Conservation (phyloP, 441 rosid species). For the Hura crepitans region DNA sequence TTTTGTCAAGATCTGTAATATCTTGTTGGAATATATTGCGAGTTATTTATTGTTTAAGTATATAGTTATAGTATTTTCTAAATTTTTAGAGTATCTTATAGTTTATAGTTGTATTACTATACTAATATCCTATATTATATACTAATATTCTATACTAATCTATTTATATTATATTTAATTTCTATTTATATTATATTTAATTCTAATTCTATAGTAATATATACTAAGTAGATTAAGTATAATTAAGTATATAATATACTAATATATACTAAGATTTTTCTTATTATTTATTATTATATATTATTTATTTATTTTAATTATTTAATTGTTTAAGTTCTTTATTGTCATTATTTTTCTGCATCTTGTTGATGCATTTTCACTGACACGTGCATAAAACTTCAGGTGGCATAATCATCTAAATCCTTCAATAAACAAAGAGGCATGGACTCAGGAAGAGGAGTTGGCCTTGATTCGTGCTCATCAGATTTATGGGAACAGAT, state of each 20-base stretch:
- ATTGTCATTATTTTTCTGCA: neutral
- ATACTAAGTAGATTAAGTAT: too few species aligned
- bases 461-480: constrained; percentile 93
- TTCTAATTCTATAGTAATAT: too few species aligned
- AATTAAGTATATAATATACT: too few species aligned
- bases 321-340: constrained; percentile 2
- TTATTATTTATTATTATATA: too few species aligned
- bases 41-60: constrained; percentile 4
- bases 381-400: neutral
- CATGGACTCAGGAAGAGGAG: constrained; percentile 99
- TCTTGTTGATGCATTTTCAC: constrained; percentile 2
- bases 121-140: too few species aligned
- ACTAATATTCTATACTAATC: too few species aligned
- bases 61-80: neutral
- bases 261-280: too few species aligned
- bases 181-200: too few species aligned
- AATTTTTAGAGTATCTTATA: too few species aligned
- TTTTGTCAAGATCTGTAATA: neutral
- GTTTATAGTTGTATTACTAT: too few species aligned
- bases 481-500: constrained; percentile 91
- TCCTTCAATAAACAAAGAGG: constrained; percentile 92
- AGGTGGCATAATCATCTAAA: constrained; percentile 99
- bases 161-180: too few species aligned
- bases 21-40: neutral
- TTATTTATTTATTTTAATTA: too few species aligned